Evolutionary conservation across 805 yeast species (phyloP), one percentile per base, ranked within the genome.

Genomic region (Barnettozyma wickerhamii): DNA sequence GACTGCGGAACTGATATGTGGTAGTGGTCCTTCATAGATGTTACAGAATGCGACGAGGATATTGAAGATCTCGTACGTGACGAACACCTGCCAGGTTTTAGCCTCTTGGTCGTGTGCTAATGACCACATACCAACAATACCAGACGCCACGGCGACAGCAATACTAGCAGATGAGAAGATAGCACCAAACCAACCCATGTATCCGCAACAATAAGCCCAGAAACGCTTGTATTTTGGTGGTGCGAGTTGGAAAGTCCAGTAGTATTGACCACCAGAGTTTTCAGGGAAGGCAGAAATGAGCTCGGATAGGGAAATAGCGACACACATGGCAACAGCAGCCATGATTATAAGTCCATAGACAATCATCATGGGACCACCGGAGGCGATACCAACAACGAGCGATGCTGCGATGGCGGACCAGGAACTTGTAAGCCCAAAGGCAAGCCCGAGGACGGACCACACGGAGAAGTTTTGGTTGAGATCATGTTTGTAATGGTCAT

Each of bases 381-480:
- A 65, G 10, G 66, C 57, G 19, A 77, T 71, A 46, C 80, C 78
- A 7, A 77, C 66, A 24, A 71, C 66, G 47, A 76, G 61, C 2
- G 79, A 66, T 3, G 80, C 75, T n/a, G 78, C 68, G 13, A 77
- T 70, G 33, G 81, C 81, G 40, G 69, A 69, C 81, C 81, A 77
- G 1, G 80, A 73, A 54, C 74, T 75, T 14, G 81, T 76, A 30
- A 77, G 55, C 13, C 80, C 80, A 46, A 76, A 77, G 7, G 80
- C 79, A 20, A 75, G 73, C 32, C 81, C 81, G 32, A 77, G 51
- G 4, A 77, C 55, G 2, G 79, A 68, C 61, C 65, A 55, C 29
- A 69, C 56, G 5, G 64, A 58, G 46, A 71, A 73, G 27, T 60
- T 58, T 48, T 41, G 42, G 14, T 48, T 40, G 9, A 50, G 26